Percentiles rank a stretch among this genome's conserved stretches.
Evolutionary conservation across 2,329 filamentous ascomycete genomes (phyloP).

Genomic region (Colletotrichum trifolii): DNA sequence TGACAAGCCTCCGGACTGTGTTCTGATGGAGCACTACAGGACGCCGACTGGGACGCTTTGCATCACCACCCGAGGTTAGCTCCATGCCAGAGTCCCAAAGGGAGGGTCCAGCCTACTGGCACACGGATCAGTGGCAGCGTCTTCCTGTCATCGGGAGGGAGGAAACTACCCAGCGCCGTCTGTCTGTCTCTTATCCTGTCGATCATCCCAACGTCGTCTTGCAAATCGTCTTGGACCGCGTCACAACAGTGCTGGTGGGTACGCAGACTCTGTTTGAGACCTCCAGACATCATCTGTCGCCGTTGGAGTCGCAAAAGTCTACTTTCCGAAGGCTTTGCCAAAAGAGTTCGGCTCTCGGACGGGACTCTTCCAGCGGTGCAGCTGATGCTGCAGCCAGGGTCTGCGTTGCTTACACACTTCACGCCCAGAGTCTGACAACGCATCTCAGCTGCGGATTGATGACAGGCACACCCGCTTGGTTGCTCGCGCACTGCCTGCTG

Average conservation of each 20-base stretch:
- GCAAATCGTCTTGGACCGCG: conserved; percentile 11
- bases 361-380: conserved; percentile 18
- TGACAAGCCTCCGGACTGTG: conserved; percentile 12
- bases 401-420: not conserved
- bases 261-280: conserved; percentile 7
- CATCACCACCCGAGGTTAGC: conserved; percentile 22
- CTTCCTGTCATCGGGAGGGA: conserved; percentile 3
- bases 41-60: conserved; percentile 25
- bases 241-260: conserved; percentile 24
- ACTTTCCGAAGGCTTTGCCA: not conserved
- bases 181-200: not conserved
- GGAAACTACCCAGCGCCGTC: not conserved
- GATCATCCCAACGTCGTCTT: conserved; percentile 14
- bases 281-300: conserved; percentile 20
- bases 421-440: conserved; percentile 14
- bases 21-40: not conserved
- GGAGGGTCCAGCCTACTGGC: not conserved
- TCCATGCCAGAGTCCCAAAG: not conserved
- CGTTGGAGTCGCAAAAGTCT: conserved; percentile 13
- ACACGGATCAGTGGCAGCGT: not conserved
- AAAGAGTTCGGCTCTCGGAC: conserved; percentile 16
- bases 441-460: conserved; percentile 8
- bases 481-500: conserved; percentile 1
- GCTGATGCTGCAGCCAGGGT: conserved; percentile 14
- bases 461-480: conserved; percentile 17